phyloP scores from a whole-genome alignment of 2,329 filamentous ascomycete genomes.

The Colletotrichum sidae region DNA sequence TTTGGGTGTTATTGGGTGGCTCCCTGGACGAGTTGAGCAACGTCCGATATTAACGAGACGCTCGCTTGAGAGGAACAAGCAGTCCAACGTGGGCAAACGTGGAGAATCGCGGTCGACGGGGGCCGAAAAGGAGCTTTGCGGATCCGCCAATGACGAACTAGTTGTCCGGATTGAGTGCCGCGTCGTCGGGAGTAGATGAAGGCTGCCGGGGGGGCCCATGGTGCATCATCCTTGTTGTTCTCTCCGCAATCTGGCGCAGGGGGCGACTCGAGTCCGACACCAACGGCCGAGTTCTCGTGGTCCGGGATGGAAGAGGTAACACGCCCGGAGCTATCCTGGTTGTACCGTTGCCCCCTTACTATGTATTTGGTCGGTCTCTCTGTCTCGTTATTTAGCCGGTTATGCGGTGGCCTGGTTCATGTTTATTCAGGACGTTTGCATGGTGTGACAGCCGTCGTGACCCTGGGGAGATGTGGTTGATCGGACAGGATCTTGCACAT shows the following conservation, averaged over 20 bases:
- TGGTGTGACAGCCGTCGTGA: neutral
- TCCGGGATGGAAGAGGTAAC: neutral
- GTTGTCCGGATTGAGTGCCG: constrained; percentile 28
- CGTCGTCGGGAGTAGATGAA: constrained; percentile 30
- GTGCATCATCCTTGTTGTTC: constrained; percentile 31
- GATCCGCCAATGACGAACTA: constrained; percentile 28
- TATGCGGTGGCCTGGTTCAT: neutral
- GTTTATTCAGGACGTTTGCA: constrained; percentile 13
- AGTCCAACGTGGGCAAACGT: neutral
- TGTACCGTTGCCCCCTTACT: too few species aligned
- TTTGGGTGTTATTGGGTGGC: neutral
- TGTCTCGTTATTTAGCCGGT: constrained; percentile 8
- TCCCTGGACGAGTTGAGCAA: neutral
- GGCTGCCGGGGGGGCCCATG: constrained; percentile 26
- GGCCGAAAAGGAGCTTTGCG: constrained; percentile 14
- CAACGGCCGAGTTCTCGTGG: constrained; percentile 15
- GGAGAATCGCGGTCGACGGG: constrained; percentile 10
- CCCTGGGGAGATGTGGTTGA: neutral
- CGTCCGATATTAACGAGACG: neutral
- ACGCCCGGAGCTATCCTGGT: constrained; percentile 1
- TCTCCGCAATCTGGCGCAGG: constrained; percentile 29
- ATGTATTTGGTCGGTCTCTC: too few species aligned
- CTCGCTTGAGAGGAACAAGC: neutral
- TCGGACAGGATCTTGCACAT: constrained; percentile 14
- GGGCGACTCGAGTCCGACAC: neutral